phyloP scores from a whole-genome alignment of 768 basidiomycete genomes.

The Rhizopogon vinicolor region DNA sequence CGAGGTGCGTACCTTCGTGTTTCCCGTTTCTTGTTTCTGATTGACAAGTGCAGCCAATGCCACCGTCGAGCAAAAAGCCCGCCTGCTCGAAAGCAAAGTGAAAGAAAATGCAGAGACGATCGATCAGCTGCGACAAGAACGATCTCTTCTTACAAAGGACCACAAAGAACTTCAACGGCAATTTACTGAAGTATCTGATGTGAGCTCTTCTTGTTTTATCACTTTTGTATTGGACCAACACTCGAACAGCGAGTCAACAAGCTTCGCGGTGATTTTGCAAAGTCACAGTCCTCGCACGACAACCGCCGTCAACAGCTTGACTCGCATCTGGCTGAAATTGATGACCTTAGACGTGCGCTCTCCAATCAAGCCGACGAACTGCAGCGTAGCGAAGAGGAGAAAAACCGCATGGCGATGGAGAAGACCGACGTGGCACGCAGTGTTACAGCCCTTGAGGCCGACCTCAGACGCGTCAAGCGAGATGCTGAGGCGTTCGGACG shows the following conservation, averaged over 20 bases:
- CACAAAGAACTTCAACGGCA: slow-evolving; percentile 70
- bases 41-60: slow-evolving; percentile 42
- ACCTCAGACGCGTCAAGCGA: slow-evolving; percentile 67
- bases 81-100: slow-evolving; percentile 62
- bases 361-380: slow-evolving; percentile 58
- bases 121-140: slow-evolving; percentile 73
- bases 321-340: slow-evolving; percentile 64
- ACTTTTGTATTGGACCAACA: not conserved
- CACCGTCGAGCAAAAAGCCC: slow-evolving; percentile 69
- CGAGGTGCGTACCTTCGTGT: slow-evolving; percentile 43
- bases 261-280: slow-evolving; percentile 56
- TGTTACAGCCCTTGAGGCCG: slow-evolving; percentile 65
- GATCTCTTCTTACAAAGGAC: slow-evolving; percentile 60
- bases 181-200: slow-evolving; percentile 65
- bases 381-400: slow-evolving; percentile 59
- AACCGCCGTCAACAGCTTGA: slow-evolving; percentile 72
- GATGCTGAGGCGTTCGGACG: slow-evolving; percentile 77
- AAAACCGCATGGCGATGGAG: slow-evolving; percentile 54
- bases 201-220: slow-evolving; percentile 23
- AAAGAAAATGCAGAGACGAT: slow-evolving; percentile 67
- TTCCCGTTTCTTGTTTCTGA: slow-evolving; percentile 9
- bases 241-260: slow-evolving; percentile 49
- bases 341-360: slow-evolving; percentile 67
- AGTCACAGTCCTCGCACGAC: slow-evolving; percentile 64
- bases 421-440: slow-evolving; percentile 62